Base-by-base conservation (phyloP, 371 early-diverging fungal species). In the Apophysomyces trapeziformis region DNA sequence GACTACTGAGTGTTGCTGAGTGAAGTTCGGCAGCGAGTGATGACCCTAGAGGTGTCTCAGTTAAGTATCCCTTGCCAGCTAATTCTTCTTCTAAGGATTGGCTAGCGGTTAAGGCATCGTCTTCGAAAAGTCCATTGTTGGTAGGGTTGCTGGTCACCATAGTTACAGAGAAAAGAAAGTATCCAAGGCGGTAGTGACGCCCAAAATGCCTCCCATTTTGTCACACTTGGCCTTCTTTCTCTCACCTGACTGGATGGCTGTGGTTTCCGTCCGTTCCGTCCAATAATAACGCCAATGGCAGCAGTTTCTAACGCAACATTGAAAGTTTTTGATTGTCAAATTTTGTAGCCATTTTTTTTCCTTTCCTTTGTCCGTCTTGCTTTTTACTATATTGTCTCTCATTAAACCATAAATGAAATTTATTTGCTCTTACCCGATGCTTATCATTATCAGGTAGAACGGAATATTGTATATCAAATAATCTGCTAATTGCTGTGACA, bases 81-180 rank as follows among this genome's bases (percentile, higher is more conserved):
- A 64, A 44, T 37, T 64, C 65, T 7, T 54, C 65, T 58, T 64
- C 65, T 18, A 59, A 47, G 7, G 58, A 16, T 6, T 59, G 65
- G 44, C 43, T 60, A 13, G 65, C 65, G 6, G 60, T 45, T 14
- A 65, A 44, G n/a, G 58, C 65, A 26, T 65, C 65, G 4, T 65
- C 57, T 57, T 64, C 65, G 44, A 39, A 57, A 5, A 61, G 16
- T 5, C 7, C n/a, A 32, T 41, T 32, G 38, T 47, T 37, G 21
- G 57, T 35, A 14, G 38, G 62, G 13, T n/a, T 61, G n/a, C 47
- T 61, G 14, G 50, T 61, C 36, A 50, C 44, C 50, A 50, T 50
- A 37, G 50, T 44, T 61, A 44, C 37, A 47, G 36, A 47, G 62
- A 44, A 56, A 16, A 47, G 26, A 12, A 45, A 35, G 45, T 41